Conservation (phyloP, 257 asterid genomes). For the Solanum pennellii region DNA sequence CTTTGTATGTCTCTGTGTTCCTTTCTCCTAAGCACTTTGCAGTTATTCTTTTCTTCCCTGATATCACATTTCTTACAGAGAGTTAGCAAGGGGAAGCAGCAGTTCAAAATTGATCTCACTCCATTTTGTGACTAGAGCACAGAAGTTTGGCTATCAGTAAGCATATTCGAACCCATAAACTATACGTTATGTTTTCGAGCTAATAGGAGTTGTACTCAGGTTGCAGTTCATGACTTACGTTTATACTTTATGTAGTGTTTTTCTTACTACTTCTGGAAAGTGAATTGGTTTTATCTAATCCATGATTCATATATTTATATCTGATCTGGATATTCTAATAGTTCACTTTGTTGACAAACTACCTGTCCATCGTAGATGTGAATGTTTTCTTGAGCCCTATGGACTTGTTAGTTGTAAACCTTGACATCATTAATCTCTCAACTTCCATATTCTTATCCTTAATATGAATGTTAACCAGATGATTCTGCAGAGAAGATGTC, state of each 20-base stretch:
- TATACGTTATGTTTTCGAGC: not conserved
- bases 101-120: conserved; percentile 68
- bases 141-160: not conserved
- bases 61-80: conserved; percentile 25
- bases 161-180: not conserved
- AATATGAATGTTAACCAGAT: not conserved
- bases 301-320: not conserved
- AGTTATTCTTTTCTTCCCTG: not conserved
- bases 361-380: not conserved
- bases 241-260: not conserved
- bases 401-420: not conserved
- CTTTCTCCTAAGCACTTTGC: not conserved
- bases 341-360: not conserved
- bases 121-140: conserved; percentile 31
- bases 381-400: not conserved
- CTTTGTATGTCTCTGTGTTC: not conserved
- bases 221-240: not conserved
- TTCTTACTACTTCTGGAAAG: not conserved
- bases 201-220: not conserved
- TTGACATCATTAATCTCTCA: not conserved
- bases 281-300: not conserved
- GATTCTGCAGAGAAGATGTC: not conserved
- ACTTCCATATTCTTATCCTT: not conserved
- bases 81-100: conserved; percentile 85
- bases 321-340: not conserved